Conservation (phyloP, 2,329 filamentous ascomycete species). For the Trichoderma koningiopsis region DNA sequence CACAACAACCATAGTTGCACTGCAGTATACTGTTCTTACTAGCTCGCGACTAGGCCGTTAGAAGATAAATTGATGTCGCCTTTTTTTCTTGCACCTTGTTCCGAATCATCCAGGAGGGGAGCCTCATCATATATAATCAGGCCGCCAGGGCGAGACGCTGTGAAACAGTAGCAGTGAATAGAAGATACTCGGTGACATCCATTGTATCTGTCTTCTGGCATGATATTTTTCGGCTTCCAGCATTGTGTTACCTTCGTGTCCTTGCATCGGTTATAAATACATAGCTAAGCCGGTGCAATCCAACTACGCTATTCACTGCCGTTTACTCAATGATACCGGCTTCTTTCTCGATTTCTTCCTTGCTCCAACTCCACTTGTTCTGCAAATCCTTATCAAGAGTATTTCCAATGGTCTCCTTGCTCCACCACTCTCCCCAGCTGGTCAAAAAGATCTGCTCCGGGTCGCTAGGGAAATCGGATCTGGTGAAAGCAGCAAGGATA, state of each 20-base stretch:
- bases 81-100: not conserved
- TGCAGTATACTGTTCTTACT: not conserved
- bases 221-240: not conserved
- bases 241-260: not conserved
- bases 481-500: slow-evolving; percentile 48
- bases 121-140: too few relatives aligned
- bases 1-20: not conserved
- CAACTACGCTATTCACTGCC: not conserved
- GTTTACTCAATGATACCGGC: slow-evolving; percentile 33
- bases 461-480: slow-evolving; percentile 52
- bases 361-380: slow-evolving; percentile 53
- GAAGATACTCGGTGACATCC: not conserved
- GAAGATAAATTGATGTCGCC: not conserved
- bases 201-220: not conserved
- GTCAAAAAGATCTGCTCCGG: slow-evolving; percentile 56
- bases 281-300: not conserved
- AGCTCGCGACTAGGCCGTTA: not conserved
- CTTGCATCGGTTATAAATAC: not conserved
- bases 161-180: slow-evolving; percentile 12
- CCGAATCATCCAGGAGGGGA: not conserved
- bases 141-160: not conserved
- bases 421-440: slow-evolving; percentile 61
- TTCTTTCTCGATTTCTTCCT: slow-evolving; percentile 52
- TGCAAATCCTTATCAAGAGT: slow-evolving; percentile 51
- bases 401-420: slow-evolving; percentile 45